These are phyloP conservation scores for Fusarium stilboides DNA, from an alignment of 2,329 filamentous ascomycete species.

Conservation along the genomic window DNA sequence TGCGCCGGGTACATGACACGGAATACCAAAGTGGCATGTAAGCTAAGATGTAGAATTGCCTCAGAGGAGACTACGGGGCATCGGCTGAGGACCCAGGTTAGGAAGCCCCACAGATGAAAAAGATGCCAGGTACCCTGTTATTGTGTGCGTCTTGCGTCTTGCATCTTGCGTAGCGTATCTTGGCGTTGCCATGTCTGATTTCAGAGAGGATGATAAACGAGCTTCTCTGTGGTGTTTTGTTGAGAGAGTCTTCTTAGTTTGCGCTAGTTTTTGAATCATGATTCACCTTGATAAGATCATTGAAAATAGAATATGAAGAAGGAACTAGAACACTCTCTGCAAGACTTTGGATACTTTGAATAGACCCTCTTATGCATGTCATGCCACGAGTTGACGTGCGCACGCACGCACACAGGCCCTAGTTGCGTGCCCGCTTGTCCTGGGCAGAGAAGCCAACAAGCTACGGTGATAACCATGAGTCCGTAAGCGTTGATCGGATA, in stretches of 20 bases:
- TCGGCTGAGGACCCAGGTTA: conserved; percentile 48
- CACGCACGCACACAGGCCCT: not conserved
- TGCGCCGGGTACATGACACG: conserved; percentile 2
- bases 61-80: conserved; percentile 44
- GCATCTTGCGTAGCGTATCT: conserved; percentile 14
- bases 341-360: conserved; percentile 5
- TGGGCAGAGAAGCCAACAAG: conserved; percentile 4
- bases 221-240: not conserved
- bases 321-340: not conserved
- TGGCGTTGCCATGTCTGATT: conserved; percentile 4
- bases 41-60: conserved; percentile 48
- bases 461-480: conserved; percentile 19
- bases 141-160: conserved; percentile 41
- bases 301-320: not conserved
- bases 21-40: conserved; percentile 30
- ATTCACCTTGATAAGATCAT: not conserved
- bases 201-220: conserved; percentile 17
- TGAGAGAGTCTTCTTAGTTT: conserved; percentile 2
- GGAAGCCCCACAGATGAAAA: conserved; percentile 41
- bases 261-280: conserved; percentile 5
- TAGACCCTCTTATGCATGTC: conserved; percentile 15
- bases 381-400: conserved; percentile 24
- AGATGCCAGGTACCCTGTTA: conserved; percentile 42
- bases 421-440: conserved; percentile 15
- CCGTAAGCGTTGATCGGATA: conserved; percentile 30